A percentile compares a stretch with the other conserved stretches of the same genome.
Conservation (phyloP, 1,139 yeast genomes). For the Suhomyces anneliseae region DNA sequence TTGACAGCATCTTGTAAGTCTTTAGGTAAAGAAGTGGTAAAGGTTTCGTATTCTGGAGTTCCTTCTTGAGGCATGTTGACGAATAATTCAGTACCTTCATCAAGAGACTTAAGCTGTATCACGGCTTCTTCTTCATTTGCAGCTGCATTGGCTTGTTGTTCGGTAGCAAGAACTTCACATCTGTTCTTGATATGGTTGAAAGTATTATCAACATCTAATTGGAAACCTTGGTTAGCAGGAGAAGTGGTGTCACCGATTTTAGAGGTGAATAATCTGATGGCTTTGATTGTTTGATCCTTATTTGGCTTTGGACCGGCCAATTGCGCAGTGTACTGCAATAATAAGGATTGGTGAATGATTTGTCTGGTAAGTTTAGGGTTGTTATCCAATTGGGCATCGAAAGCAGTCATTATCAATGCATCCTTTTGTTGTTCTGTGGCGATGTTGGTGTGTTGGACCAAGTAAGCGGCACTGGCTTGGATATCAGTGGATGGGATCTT, state of each 20-base stretch:
- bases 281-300: constrained; percentile 43
- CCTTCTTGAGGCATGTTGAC: constrained; percentile 70
- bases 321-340: constrained; percentile 75
- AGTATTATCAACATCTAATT: constrained; percentile 71
- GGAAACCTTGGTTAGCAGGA: constrained; percentile 66
- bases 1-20: constrained; percentile 76
- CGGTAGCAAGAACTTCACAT: constrained; percentile 63
- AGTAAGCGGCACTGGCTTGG: constrained; percentile 48
- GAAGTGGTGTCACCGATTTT: constrained; percentile 55
- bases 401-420: constrained; percentile 89
- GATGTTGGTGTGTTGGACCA: constrained; percentile 63
- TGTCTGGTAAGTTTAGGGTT: constrained; percentile 54
- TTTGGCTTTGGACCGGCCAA: constrained; percentile 45
- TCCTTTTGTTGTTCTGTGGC: constrained; percentile 86
- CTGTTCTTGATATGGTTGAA: constrained; percentile 70
- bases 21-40: constrained; percentile 53
- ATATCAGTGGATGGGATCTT: constrained; percentile 52
- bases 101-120: constrained; percentile 85
- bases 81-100: constrained; percentile 74
- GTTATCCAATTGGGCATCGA: constrained; percentile 73
- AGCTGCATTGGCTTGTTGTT: constrained; percentile 32
- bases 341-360: constrained; percentile 74
- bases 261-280: constrained; percentile 68
- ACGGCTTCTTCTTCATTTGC: constrained; percentile 63
- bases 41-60: constrained; percentile 51